Evolutionary conservation across 345 rosid genomes (phyloP).

Genomic region (Corymbia maculata): DNA sequence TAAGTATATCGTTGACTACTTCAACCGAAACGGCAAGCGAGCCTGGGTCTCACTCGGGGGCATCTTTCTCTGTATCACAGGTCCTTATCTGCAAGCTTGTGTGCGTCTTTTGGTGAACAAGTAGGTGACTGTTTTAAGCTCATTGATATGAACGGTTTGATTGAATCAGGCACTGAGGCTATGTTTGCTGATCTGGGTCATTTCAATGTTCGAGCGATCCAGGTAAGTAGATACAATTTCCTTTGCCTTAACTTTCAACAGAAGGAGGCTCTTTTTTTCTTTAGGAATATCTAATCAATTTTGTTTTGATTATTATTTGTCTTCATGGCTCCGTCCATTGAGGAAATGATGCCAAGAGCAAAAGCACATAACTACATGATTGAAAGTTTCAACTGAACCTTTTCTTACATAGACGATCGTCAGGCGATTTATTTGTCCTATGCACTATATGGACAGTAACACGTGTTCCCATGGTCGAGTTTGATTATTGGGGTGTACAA

Average conservation of each 20-base stretch:
- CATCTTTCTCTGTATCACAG: slow-evolving; percentile 63
- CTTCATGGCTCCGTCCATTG: not conserved
- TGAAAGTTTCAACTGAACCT: not conserved
- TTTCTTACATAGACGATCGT: not conserved
- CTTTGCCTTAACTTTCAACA: not conserved
- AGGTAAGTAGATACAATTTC: slow-evolving; percentile 19
- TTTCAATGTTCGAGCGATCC: slow-evolving; percentile 59
- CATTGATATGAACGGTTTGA: not conserved
- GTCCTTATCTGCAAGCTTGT: not conserved
- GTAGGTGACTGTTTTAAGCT: not conserved
- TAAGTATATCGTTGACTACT: slow-evolving; percentile 40
- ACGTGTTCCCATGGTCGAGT: not conserved
- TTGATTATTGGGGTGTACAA: not conserved
- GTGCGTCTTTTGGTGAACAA: not conserved
- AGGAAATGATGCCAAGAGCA: not conserved
- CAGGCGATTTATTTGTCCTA: not conserved
- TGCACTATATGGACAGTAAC: not conserved
- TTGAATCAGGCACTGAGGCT: slow-evolving; percentile 57
- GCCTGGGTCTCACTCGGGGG: slow-evolving; percentile 80
- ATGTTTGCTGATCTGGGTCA: slow-evolving; percentile 90
- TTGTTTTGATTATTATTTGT: not conserved
- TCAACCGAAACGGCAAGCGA: slow-evolving; percentile 32
- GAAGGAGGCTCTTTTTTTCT: not conserved
- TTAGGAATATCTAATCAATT: not conserved
- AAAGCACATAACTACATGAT: not conserved